These are phyloP conservation scores for Aspergillus homomorphus DNA, from an alignment of 495 filamentous ascomycete species.

Conservation along the genomic window DNA sequence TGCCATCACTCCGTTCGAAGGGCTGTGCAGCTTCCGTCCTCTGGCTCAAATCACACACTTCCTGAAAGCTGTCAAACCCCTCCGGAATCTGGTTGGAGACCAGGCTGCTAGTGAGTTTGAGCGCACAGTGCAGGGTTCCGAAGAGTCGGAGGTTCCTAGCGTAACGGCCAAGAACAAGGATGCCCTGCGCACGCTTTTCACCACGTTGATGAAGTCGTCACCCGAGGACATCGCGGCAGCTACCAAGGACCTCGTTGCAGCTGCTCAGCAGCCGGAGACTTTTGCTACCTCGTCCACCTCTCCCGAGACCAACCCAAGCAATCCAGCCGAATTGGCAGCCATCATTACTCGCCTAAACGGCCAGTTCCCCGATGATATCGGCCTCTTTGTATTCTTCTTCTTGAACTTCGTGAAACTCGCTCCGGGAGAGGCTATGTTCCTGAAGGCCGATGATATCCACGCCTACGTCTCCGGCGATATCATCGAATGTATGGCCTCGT, in stretches of 20 bases:
- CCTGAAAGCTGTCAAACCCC: conserved; percentile 64
- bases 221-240: conserved; percentile 61
- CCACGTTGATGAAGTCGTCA: conserved; percentile 72
- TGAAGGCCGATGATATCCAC: conserved; percentile 94
- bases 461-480: conserved; percentile 96
- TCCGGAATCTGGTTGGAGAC: conserved; percentile 75
- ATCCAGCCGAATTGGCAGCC: conserved; percentile 62
- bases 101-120: conserved; percentile 64
- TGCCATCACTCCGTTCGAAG: conserved; percentile 92
- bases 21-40: conserved; percentile 91
- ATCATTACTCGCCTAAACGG: conserved; percentile 71
- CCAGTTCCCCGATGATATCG: conserved; percentile 75
- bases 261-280: conserved; percentile 56
- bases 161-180: conserved; percentile 70
- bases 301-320: conserved; percentile 35
- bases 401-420: conserved; percentile 77
- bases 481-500: conserved; percentile 98
- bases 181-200: conserved; percentile 70
- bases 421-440: conserved; percentile 91
- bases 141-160: conserved; percentile 56
- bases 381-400: conserved; percentile 76
- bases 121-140: conserved; percentile 60
- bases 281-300: conserved; percentile 39
- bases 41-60: conserved; percentile 84
- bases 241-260: conserved; percentile 62